Conservation (phyloP, 2,329 filamentous ascomycete species). For the Neospermospora avenae region DNA sequence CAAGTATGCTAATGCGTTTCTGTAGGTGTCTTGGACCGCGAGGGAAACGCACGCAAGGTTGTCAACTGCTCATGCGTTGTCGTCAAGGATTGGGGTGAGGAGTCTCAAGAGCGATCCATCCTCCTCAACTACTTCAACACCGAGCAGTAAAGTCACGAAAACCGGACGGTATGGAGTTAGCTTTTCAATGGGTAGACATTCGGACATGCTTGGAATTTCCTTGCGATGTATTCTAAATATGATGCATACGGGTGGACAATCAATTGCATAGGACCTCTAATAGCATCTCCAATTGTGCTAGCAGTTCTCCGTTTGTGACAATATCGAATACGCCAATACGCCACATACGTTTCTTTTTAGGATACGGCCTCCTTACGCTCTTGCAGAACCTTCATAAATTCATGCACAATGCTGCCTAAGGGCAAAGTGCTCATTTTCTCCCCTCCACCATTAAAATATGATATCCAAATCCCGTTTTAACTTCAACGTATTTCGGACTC, state of each 20-base stretch:
- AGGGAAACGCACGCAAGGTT: conserved; percentile 99
- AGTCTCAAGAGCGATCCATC: conserved; percentile 97
- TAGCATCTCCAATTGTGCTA: too few relatives aligned
- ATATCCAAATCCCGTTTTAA: conserved; percentile 73
- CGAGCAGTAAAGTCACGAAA: conserved; percentile 55
- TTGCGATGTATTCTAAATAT: conserved; percentile 34
- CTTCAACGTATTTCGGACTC: conserved; percentile 64
- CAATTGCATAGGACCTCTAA: conserved; percentile 31
- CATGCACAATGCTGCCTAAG: neutral
- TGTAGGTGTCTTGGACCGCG: conserved; percentile 92
- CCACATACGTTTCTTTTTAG: too few relatives aligned
- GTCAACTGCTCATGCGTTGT: conserved; percentile 99
- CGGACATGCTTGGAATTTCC: conserved; percentile 27
- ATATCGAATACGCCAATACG: too few relatives aligned
- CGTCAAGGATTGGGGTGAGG: conserved; percentile 99
- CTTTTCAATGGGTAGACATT: conserved; percentile 31
- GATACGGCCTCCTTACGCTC: too few relatives aligned
- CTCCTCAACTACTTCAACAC: conserved; percentile 99
- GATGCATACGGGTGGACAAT: conserved; percentile 32
- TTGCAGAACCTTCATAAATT: neutral
- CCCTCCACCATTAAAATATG: conserved; percentile 71
- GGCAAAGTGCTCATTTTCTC: conserved; percentile 27
- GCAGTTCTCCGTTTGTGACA: neutral
- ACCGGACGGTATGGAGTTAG: conserved; percentile 30
- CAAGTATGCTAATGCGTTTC: conserved; percentile 14